Evolutionary conservation across 768 basidiomycete genomes (phyloP), one percentile per base, ranked within the genome.

Genomic region (Russula sp.): DNA sequence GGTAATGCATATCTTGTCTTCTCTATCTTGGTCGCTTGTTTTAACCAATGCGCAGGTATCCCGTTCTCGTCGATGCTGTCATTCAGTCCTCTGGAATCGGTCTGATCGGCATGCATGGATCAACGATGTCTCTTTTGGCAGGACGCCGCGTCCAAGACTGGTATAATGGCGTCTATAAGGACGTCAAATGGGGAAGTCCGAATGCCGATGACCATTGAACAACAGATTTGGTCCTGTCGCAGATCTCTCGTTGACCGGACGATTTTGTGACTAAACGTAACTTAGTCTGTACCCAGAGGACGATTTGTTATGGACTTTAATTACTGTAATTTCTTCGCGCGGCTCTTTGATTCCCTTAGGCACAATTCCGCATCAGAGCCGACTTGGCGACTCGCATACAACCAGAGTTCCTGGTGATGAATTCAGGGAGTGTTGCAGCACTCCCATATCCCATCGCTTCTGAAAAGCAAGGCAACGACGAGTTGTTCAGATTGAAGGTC

Each of bases 101-200:
- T 2, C 86, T 91, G 69, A 82, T 92, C 16, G 90, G 88, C 10
- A 90, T 88, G 1, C 81, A 87, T 67, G 70, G 78, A 48, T 89
- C 88, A 38, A 90, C 89, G 5, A 89, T 89, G 83, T 84, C 86
- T 2, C 75, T 83, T 51, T 67, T 91, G 34, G 86, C 88, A 7
- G 79, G 79, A 22, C 80, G 85, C n/a, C 78, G 90, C 28, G 87
- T 87, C 28, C 76, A 84, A 69, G 81, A 85, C 28, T 91, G 90
- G 90, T 73, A 79, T 4, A 78, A 79, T 56, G 88, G 87, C 40
- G 77, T 78, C 6, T 75, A 73, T 16, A 77, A 81, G 61, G 78
- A 75, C 28, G 76, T 87, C 4, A 81, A 79, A 72, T 89, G 86
- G 86, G 88, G 86, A 1, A 76, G 67, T 48, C 78, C 79, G 22